Conservation (phyloP, 768 basidiomycete species). For the Leccinum uliginosum region DNA sequence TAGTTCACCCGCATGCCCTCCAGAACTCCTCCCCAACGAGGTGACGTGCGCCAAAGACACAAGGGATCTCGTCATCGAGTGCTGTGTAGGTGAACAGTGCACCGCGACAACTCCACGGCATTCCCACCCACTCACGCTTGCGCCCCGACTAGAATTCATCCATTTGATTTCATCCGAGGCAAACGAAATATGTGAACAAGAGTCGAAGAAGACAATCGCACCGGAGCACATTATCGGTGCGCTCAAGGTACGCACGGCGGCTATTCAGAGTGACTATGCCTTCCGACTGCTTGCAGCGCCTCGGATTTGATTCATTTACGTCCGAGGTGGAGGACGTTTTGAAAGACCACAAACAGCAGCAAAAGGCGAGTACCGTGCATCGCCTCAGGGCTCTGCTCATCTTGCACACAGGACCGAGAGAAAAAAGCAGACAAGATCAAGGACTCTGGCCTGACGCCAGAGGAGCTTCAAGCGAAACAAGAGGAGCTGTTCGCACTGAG, state of each 20-base stretch:
- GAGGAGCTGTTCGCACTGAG: slow-evolving; percentile 92
- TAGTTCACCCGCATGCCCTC: slow-evolving; percentile 1
- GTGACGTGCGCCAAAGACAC: slow-evolving; percentile 93
- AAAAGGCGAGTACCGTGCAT: slow-evolving; percentile 58
- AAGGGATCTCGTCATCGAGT: slow-evolving; percentile 94
- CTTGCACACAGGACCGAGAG: slow-evolving; percentile 64
- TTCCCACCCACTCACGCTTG: slow-evolving; percentile 12
- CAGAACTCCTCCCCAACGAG: slow-evolving; percentile 88
- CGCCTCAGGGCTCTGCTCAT: slow-evolving; percentile 3
- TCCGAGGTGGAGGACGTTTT: slow-evolving; percentile 88
- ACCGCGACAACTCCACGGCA: slow-evolving; percentile 1
- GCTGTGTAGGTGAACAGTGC: slow-evolving; percentile 91
- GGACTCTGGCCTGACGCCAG: slow-evolving; percentile 84
- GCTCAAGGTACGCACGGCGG: slow-evolving; percentile 58
- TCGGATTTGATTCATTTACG: slow-evolving; percentile 91
- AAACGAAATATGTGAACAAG: slow-evolving; percentile 96
- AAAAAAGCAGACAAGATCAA: slow-evolving; percentile 90
- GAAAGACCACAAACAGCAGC: slow-evolving; percentile 94
- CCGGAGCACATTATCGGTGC: slow-evolving; percentile 95
- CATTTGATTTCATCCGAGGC: slow-evolving; percentile 96
- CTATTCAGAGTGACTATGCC: not conserved
- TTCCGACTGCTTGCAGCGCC: slow-evolving; percentile 47
- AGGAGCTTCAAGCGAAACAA: slow-evolving; percentile 83
- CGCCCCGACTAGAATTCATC: slow-evolving; percentile 75
- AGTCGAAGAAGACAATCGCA: slow-evolving; percentile 97